Evolutionary conservation across 1,139 yeast genomes (phyloP).

Genomic region (Yamadazyma taylorii): DNA sequence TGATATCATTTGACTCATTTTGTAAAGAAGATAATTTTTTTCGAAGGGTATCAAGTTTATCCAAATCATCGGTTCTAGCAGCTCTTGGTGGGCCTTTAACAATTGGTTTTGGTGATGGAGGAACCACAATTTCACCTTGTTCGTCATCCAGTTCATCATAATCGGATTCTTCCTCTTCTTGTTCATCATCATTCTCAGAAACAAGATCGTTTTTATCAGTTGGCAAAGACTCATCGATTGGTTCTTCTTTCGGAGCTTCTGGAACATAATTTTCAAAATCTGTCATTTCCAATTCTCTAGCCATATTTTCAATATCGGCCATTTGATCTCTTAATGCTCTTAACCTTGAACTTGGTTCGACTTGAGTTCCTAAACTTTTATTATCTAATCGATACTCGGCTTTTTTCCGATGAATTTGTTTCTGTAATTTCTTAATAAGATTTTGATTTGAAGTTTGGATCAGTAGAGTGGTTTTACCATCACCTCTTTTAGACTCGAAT

Average conservation of each 20-base stretch:
- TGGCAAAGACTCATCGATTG: conserved; percentile 12
- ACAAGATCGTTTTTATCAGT: conserved; percentile 19
- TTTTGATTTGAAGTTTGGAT: conserved; percentile 44
- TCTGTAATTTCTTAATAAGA: conserved; percentile 51
- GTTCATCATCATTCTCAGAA: conserved; percentile 20
- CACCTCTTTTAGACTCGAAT: conserved; percentile 27
- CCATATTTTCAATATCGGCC: conserved; percentile 84
- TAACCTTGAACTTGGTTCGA: conserved; percentile 77
- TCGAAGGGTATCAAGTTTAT: conserved; percentile 52
- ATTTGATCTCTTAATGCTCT: conserved; percentile 77
- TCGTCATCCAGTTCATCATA: conserved; percentile 18
- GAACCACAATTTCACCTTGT: conserved; percentile 16
- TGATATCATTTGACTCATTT: conserved; percentile 70
- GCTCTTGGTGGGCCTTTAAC: conserved; percentile 34
- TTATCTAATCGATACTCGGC: conserved; percentile 60
- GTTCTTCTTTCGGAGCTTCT: conserved; percentile 20
- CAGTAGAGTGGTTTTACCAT: conserved; percentile 40
- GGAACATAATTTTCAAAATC: conserved; percentile 57
- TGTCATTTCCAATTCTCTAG: conserved; percentile 83
- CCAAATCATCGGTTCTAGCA: conserved; percentile 42
- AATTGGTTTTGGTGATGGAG: conserved; percentile 15
- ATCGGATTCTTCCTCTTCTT: conserved; percentile 16
- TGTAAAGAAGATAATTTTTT: conserved; percentile 61
- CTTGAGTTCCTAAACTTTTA: conserved; percentile 54
- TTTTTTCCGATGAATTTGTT: conserved; percentile 61